Conservation (phyloP, 2,329 filamentous ascomycete species). For the Neopestalotiopsis rosae region DNA sequence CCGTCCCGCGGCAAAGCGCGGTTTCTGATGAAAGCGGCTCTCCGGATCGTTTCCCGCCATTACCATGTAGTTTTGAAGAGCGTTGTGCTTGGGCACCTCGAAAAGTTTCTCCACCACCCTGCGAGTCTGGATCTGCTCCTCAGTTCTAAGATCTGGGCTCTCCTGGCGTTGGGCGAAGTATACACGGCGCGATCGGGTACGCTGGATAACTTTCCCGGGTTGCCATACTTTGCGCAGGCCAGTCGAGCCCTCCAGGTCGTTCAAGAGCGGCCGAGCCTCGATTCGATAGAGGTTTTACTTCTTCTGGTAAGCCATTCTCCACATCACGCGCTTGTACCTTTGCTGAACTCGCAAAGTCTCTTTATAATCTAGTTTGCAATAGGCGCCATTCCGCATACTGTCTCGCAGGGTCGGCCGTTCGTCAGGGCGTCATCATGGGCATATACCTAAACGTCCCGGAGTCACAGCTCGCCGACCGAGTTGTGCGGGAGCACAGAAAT, state of each 20-base stretch:
- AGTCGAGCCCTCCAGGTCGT: slow-evolving; percentile 44
- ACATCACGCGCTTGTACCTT: not conserved
- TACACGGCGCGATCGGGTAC: slow-evolving; percentile 44
- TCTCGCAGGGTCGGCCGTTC: slow-evolving; percentile 49
- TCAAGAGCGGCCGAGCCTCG: slow-evolving; percentile 47
- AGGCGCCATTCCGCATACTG: slow-evolving; percentile 49
- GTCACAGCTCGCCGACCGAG: slow-evolving; percentile 44
- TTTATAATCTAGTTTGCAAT: slow-evolving; percentile 51
- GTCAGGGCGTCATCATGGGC: slow-evolving; percentile 49
- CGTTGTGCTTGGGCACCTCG: slow-evolving; percentile 31
- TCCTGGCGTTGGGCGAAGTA: slow-evolving; percentile 52
- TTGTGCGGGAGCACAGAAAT: slow-evolving; percentile 41
- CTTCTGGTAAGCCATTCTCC: slow-evolving; percentile 45
- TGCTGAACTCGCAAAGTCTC: slow-evolving; percentile 36
- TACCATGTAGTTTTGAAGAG: slow-evolving; percentile 49
- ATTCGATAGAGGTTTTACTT: slow-evolving; percentile 48
- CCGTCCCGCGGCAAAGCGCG: slow-evolving; percentile 44
- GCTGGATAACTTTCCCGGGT: slow-evolving; percentile 45
- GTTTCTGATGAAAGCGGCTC: slow-evolving; percentile 44
- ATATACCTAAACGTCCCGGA: slow-evolving; percentile 46
- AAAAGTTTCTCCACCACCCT: slow-evolving; percentile 5
- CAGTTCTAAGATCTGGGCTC: slow-evolving; percentile 43
- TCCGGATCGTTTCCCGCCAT: slow-evolving; percentile 44
- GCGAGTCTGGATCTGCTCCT: not conserved
- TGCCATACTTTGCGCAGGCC: slow-evolving; percentile 48